Percentiles rank a stretch among this genome's conserved stretches.
These are phyloP conservation scores for Flammula alnicola DNA, from an alignment of 1,284 basidiomycete species.

Conservation along the genomic window DNA sequence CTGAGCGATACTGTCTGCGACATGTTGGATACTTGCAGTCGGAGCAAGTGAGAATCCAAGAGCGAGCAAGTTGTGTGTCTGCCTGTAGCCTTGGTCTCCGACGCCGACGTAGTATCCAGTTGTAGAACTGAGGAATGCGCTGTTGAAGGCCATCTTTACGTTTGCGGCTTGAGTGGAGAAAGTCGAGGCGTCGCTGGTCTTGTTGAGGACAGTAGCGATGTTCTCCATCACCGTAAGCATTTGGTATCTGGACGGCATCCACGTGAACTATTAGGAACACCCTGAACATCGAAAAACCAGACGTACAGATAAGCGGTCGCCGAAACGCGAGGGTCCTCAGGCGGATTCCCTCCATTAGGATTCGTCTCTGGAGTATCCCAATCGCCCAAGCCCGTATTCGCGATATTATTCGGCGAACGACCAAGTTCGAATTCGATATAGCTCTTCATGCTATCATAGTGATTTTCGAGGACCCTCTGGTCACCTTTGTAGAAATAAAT, in stretches of 20 bases:
- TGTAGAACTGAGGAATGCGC: slow-evolving; percentile 26
- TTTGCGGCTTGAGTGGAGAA: slow-evolving; percentile 29
- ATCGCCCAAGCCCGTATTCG: slow-evolving; percentile 29
- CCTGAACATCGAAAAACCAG: neutral
- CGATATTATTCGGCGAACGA: slow-evolving; percentile 33
- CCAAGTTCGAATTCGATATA: slow-evolving; percentile 33
- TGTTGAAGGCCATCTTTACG: slow-evolving; percentile 32
- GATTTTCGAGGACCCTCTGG: slow-evolving; percentile 24
- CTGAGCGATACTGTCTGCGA: slow-evolving; percentile 29
- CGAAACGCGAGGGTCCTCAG: slow-evolving; percentile 32
- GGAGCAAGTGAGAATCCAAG: slow-evolving; percentile 29
- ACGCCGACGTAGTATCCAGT: slow-evolving; percentile 29
- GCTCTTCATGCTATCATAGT: slow-evolving; percentile 33
- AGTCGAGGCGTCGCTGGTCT: slow-evolving; percentile 27
- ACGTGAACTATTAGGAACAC: too few species aligned
- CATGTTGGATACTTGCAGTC: slow-evolving; percentile 23
- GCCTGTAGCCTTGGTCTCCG: slow-evolving; percentile 32
- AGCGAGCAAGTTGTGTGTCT: slow-evolving; percentile 35
- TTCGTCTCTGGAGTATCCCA: slow-evolving; percentile 35
- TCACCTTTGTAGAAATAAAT: slow-evolving; percentile 33
- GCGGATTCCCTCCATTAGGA: slow-evolving; percentile 32
- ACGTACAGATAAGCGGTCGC: slow-evolving; percentile 34
- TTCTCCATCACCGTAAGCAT: slow-evolving; percentile 32
- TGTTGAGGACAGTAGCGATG: slow-evolving; percentile 27
- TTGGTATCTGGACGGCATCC: slow-evolving; percentile 30